These are phyloP conservation scores for Pleurozium schreberi DNA, from an alignment of 225 moss, liverwort and hornwort genomes.

Conservation along the genomic window DNA sequence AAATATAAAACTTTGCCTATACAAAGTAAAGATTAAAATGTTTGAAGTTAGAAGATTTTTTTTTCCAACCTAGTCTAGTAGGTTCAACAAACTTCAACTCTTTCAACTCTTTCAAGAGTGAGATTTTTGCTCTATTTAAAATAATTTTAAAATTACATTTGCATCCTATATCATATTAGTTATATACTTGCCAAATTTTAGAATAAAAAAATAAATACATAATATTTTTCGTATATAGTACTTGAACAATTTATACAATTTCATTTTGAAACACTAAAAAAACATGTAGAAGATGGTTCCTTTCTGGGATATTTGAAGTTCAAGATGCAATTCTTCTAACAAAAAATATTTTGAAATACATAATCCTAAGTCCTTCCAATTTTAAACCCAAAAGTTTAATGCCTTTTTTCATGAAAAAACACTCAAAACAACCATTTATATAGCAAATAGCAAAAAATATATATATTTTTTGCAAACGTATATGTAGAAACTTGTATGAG, in stretches of 20 bases:
- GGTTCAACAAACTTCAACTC: background rate
- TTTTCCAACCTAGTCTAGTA: rapidly evolving
- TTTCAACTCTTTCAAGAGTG: background rate
- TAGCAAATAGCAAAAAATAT: too few relatives aligned
- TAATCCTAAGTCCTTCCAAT: background rate
- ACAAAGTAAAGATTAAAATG: background rate
- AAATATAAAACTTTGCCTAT: rapidly evolving
- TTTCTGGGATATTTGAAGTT: background rate
- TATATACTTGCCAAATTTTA: background rate
- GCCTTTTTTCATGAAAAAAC: too few relatives aligned
- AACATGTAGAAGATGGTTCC: background rate
- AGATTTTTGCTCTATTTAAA: background rate
- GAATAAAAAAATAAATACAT: background rate
- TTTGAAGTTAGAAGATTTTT: background rate
- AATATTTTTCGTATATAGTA: rapidly evolving
- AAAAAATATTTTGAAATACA: background rate
- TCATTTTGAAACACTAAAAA: background rate
- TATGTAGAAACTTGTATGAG: too few relatives aligned
- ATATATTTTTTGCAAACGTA: too few relatives aligned
- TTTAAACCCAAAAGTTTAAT: too few relatives aligned
- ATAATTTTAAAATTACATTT: background rate
- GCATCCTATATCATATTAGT: background rate
- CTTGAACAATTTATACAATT: background rate
- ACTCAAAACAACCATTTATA: too few relatives aligned
- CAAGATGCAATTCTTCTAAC: background rate